Evolutionary conservation across 805 yeast genomes (phyloP), one percentile per base, ranked within the genome.

Genomic region (Lachancea kluyveri): DNA sequence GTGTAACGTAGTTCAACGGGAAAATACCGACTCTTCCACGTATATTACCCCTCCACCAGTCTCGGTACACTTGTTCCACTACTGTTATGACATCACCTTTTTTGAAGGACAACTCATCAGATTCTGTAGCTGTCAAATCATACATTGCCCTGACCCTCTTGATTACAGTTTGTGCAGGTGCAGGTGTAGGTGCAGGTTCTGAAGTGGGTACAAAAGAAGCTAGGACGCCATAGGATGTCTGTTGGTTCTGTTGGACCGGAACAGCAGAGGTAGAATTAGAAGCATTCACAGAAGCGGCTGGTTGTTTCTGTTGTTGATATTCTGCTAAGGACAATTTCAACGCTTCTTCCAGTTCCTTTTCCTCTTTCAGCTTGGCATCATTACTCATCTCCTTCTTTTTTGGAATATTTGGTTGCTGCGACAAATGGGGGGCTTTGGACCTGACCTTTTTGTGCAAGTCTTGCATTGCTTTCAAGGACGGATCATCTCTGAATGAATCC

Each of bases 1-100:
- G 87, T 0, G 84, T 72, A 1, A 92, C 97, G 51, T 92, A 90
- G 54, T 90, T 90, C 37, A 84, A 70, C 0, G 98, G 98, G 58
- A 90, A 87, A 9, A 92, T 79, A 12, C 98, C 98, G 30, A 77
- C 67, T 33, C 69, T 70, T 1, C 96, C 96, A 33, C 72, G 68
- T 31, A 90, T 60, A 5, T 90, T 74, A 10, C 98, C 98, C 43
- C 85, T 71, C 80, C 96, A 84, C 98, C 98, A 90, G 51, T 90
- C 97, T 40, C 84, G 70, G 54, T 87, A 88, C 5, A 83, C 94
- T 10, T 80, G 70, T 46, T 88, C 97, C 21, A 88, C 66, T 1
- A 92, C 95, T 1, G 80, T 79, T 29, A 90, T 88, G 9, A 85
- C 66, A 52, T 90, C 97, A 24, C 95, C 96, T 48, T 78, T 78